These are phyloP conservation scores for Pichia deserticola DNA, from an alignment of 805 yeast genomes.

Conservation along the genomic window DNA sequence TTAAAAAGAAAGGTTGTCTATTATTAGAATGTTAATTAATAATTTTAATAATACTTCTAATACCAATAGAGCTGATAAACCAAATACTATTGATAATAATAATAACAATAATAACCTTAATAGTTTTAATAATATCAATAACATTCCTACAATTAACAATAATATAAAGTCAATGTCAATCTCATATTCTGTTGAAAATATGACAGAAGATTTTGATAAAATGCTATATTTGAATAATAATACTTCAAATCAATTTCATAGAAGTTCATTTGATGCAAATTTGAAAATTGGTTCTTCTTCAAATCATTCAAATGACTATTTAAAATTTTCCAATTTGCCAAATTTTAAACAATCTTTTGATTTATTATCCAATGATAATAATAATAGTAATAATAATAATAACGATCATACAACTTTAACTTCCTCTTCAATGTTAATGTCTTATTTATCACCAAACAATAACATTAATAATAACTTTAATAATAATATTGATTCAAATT, in stretches of 20 bases:
- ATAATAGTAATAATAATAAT: neutral
- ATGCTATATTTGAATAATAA: neutral
- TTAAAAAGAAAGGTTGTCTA: no score
- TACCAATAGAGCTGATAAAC: no score
- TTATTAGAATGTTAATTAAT: no score
- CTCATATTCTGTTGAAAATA: no score
- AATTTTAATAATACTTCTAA: no score
- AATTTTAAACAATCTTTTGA: neutral
- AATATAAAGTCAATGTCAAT: neutral
- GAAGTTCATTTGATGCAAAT: conserved; percentile 5
- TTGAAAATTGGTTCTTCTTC: conserved; percentile 1
- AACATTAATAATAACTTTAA: neutral
- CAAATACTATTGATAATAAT: no score
- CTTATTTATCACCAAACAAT: no score
- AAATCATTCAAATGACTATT: conserved; percentile 1
- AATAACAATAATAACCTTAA: neutral
- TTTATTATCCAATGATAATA: no score
- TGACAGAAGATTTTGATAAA: no score
- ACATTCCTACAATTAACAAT: neutral
- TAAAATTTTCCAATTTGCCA: neutral
- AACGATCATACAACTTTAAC: neutral
- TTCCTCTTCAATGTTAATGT: neutral
- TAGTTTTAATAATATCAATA: neutral
- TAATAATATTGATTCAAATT: no score
- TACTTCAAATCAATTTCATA: neutral